Conservation (phyloP, 1,284 basidiomycete genomes). For the Papiliotrema laurentii region DNA sequence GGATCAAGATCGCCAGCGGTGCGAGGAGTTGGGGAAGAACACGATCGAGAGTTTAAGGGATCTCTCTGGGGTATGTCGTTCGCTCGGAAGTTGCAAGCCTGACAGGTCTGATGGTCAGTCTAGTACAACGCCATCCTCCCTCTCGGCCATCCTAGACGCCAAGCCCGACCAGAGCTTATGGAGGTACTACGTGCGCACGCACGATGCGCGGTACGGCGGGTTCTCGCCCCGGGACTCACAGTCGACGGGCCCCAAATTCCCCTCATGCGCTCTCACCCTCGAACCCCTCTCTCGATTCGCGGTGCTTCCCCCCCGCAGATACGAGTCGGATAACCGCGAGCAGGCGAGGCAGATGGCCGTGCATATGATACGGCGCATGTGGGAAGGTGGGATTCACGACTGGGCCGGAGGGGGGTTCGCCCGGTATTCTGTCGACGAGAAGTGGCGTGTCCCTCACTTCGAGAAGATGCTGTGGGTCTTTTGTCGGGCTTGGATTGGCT, state of each 20-base stretch:
- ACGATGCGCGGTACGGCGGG: slow-evolving; percentile 47
- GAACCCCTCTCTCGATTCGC: slow-evolving; percentile 31
- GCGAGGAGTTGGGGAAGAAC: slow-evolving; percentile 22
- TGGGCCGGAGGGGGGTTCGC: slow-evolving; percentile 51
- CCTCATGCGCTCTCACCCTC: slow-evolving; percentile 30
- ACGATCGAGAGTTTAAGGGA: slow-evolving; percentile 30
- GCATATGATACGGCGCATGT: slow-evolving; percentile 41
- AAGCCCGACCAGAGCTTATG: slow-evolving; percentile 23
- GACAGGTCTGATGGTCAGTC: too few relatives aligned
- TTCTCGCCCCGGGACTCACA: slow-evolving; percentile 39
- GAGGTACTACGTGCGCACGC: slow-evolving; percentile 16
- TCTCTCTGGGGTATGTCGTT: slow-evolving; percentile 9
- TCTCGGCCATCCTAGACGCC: not conserved
- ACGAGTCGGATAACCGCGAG: slow-evolving; percentile 28
- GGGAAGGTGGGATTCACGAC: slow-evolving; percentile 51
- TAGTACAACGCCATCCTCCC: not conserved
- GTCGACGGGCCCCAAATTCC: slow-evolving; percentile 48
- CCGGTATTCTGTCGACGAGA: slow-evolving; percentile 51
- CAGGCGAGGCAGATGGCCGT: slow-evolving; percentile 30
- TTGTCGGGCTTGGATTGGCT: too few relatives aligned
- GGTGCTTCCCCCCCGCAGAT: not conserved
- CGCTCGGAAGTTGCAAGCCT: too few relatives aligned
- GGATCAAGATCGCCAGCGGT: slow-evolving; percentile 28
- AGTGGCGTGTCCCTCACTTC: slow-evolving; percentile 53
- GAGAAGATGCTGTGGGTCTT: slow-evolving; percentile 51